Base-by-base conservation (phyloP, 2,329 filamentous ascomycete species). In the Verticillium zaregamsianum region DNA sequence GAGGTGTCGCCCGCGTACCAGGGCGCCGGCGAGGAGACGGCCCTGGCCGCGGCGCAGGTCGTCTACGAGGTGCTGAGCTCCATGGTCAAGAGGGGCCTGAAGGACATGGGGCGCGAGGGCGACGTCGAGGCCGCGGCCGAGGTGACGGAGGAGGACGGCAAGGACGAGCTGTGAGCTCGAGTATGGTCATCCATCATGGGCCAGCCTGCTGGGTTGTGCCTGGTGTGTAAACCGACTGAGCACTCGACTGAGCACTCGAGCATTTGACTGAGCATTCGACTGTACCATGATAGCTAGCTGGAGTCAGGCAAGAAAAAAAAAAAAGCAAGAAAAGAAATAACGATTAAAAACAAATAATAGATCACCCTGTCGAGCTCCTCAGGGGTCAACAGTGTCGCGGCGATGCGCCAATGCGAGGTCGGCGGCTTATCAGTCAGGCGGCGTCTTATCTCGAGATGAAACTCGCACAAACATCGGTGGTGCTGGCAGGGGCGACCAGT, bases 1-100 rank as follows among this genome's bases (percentile, higher is more conserved):
- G 93, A 97, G 80, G 91, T 96, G 9, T 87, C 89, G 54, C 93
- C 93, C 0, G 90, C 90, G 14, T 97, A 96, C 72, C 92, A 97
- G 79, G 89, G 89, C 12, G 79, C 79, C 7, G 91, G 88, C 1
- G 93, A 96, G 78, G 89, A 88, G 70, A 97, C 92, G 45, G 90
- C 91, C 14, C 76, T 96, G 66, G 92, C 91, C 17, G 93, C 87
- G 2, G 92, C 92, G 49, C 92, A 96, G 81, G 85, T 96, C 45
- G 91, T 86, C 1, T 96, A 89, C 73, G 93, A 96, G 79, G 83
- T 96, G n/a, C 74, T 96, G 72, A 96, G 89, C 45, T 91, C 82
- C 63, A 88, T 90, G 76, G 88, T 90, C 7, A 89, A 86, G 77
- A 84, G 67, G 60, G 78, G 77, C 2, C 65, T 76, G 69, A 62